Conservation (phyloP, 768 basidiomycete genomes). For the Coprinellus micaceus region DNA sequence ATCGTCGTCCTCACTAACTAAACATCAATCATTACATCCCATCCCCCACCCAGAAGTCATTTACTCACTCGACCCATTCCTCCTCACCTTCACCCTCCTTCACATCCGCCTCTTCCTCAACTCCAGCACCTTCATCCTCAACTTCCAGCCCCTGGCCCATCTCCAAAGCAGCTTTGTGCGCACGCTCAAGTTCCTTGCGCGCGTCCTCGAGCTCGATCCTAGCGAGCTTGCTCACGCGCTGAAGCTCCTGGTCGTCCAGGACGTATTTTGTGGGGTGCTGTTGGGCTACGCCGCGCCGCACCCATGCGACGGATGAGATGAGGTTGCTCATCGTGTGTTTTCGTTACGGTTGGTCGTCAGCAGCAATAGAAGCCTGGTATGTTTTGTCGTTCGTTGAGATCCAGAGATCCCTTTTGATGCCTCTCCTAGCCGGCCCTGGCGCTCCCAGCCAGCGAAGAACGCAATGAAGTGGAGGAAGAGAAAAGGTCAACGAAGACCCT, state of each 20-base stretch:
- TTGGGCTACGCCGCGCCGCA: conserved; percentile 72
- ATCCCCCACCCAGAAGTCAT: neutral
- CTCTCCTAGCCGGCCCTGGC: too few species aligned
- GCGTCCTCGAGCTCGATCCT: conserved; percentile 89
- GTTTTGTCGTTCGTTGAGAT: too few species aligned
- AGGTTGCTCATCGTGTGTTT: conserved; percentile 57
- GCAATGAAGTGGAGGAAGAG: too few species aligned
- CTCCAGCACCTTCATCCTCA: conserved; percentile 6
- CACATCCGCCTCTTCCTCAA: neutral
- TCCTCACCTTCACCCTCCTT: conserved; percentile 4
- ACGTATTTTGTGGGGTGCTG: conserved; percentile 82
- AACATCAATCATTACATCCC: conserved; percentile 2
- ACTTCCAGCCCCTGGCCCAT: conserved; percentile 10
- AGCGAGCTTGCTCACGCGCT: conserved; percentile 84
- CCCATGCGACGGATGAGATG: conserved; percentile 76
- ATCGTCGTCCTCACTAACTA: conserved; percentile 8
- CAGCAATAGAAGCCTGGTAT: neutral
- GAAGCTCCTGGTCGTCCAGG: conserved; percentile 85
- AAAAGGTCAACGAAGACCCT: too few species aligned
- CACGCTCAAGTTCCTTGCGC: conserved; percentile 26
- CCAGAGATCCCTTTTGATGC: too few species aligned
- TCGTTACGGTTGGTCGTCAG: neutral
- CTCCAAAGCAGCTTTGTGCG: conserved; percentile 7
- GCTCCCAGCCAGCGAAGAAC: too few species aligned
- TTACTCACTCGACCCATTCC: conserved; percentile 9